Base-by-base conservation (phyloP, 371 early-diverging fungal species). In the Zopfochytrium polystomum region DNA sequence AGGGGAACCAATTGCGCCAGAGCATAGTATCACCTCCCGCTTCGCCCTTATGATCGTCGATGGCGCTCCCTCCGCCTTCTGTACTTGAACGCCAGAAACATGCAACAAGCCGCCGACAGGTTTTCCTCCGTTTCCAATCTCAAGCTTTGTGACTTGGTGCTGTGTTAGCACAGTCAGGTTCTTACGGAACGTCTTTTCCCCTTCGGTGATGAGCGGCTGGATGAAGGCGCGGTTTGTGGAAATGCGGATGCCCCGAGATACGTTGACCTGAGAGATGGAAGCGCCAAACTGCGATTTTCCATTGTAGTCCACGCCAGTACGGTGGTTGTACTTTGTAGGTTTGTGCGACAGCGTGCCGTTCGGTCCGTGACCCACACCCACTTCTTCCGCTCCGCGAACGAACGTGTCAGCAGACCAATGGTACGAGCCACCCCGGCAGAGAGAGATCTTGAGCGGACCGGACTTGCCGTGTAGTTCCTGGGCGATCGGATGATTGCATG, bases 1-100 rank as follows among this genome's bases (percentile, higher is more conserved):
- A 26, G 77, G 78, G 20, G 74, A 66, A 7, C 70, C 47, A 20
- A 77, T 62, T 18, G 77, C 80, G 13, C 80, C 80, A 9, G 66
- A 73, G 2, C 62, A 68, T 0, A 79, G 26, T 15, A 74, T 60
- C 9, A 70, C 67, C 49, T 79, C 80, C 48, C 64, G 60, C 3
- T 48, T 48, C 5, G 63, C 59, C 26, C 11, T 11, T 7, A 72
- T 67, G 0, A 61, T 56, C 20, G 54, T 22, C 7, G 13, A 51
- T 13, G 22, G 38, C 49, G 47, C 22, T 11, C 9, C 25, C n/a
- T 32, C 63, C 25, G 5, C 5, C 2, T 60, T 30, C 44, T 18
- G 22, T 11, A 53, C 32, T 7, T 5, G 42, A 7, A 62, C 47
- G 3, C 65, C 53, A 9, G 27, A 11, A 13, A 59, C 54, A 3